Conservation (phyloP, 2,329 filamentous ascomycete genomes). For the Coniochaeta pulveracea region DNA sequence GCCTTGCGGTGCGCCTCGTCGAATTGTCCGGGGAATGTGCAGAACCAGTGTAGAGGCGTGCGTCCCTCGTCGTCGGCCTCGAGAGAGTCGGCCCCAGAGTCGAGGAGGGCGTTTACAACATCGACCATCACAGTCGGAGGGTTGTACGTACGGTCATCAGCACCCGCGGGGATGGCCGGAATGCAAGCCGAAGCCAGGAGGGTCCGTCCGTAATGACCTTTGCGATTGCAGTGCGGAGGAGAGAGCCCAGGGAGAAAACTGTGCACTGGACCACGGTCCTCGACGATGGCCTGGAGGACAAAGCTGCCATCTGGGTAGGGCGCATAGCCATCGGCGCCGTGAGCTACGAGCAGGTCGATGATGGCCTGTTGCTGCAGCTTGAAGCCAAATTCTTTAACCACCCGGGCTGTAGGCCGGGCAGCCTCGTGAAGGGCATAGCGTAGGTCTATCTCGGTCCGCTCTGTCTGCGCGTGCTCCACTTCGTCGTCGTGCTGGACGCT, state of each 20-base stretch:
- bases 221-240: background rate
- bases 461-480: background rate
- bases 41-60: background rate
- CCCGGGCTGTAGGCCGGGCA: background rate
- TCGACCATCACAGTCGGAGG: background rate
- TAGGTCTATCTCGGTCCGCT: background rate
- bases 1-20: background rate
- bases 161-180: background rate
- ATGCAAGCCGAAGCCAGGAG: background rate
- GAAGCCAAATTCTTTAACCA: background rate
- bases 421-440: background rate
- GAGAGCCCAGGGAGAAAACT: background rate
- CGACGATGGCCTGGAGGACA: background rate
- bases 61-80: background rate
- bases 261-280: background rate
- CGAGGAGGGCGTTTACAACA: background rate
- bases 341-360: background rate
- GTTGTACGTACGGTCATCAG: background rate
- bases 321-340: background rate
- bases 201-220: background rate
- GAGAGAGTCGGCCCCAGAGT: background rate
- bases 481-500: background rate
- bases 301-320: background rate
- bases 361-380: background rate
- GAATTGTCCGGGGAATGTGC: background rate